Conservation (phyloP, 2,329 filamentous ascomycete species). For the Penicillium sp. region DNA sequence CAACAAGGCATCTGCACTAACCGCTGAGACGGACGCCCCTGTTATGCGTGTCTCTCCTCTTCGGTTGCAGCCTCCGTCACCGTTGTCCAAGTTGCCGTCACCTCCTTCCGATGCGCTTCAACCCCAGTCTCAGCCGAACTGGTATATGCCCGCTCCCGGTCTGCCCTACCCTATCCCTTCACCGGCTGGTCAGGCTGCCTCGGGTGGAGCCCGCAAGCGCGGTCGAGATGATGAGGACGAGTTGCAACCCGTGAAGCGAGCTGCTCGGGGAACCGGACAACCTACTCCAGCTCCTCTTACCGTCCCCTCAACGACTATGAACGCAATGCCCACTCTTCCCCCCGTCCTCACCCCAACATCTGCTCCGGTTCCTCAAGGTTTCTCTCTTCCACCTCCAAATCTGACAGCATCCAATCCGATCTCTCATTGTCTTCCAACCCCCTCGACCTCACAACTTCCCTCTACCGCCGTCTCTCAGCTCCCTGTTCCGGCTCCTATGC, state of each 20-base stretch:
- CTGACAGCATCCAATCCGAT: conserved; percentile 56
- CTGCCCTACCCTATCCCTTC: conserved; percentile 24
- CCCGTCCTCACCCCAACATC: conserved; percentile 34
- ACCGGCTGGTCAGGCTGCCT: conserved; percentile 20
- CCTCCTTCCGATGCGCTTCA: conserved; percentile 35
- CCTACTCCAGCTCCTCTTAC: conserved; percentile 22
- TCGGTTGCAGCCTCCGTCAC: conserved; percentile 28
- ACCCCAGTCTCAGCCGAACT: conserved; percentile 22
- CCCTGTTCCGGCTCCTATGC: conserved; percentile 61
- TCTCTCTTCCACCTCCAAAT: conserved; percentile 61
- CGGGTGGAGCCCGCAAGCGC: conserved; percentile 50
- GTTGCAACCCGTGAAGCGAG: conserved; percentile 56
- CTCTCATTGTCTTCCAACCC: conserved; percentile 35
- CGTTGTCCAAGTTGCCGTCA: conserved; percentile 39
- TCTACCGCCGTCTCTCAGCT: conserved; percentile 50
- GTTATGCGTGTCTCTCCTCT: conserved; percentile 34
- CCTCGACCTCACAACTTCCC: conserved; percentile 37
- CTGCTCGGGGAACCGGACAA: conserved; percentile 25
- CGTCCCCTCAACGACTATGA: conserved; percentile 24
- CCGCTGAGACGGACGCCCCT: conserved; percentile 36
- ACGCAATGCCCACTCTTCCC: conserved; percentile 30
- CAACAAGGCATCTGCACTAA: conserved; percentile 58
- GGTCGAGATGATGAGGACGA: conserved; percentile 52
- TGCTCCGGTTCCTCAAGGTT: conserved; percentile 34
- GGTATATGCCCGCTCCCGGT: conserved; percentile 27